Evolutionary conservation across 352 stramenopile species (phyloP).

Genomic region (Globisporangium irregulare): DNA sequence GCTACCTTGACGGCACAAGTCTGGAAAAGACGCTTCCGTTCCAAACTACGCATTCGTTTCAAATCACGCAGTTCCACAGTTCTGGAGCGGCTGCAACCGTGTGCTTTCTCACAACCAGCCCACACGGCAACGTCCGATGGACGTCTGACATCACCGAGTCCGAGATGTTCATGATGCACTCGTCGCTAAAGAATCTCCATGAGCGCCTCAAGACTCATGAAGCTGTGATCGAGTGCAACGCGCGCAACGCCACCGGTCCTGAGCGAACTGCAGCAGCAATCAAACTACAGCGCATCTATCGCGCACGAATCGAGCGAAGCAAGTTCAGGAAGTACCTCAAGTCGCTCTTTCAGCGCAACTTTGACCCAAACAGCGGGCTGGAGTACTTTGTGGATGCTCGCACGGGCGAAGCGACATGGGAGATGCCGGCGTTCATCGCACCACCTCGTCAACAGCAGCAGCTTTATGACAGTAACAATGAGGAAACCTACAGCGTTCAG

Average conservation of each 20-base stretch:
- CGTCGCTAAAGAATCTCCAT: constrained; percentile 41
- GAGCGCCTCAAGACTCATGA: constrained; percentile 17
- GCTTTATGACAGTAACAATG: constrained; percentile 8
- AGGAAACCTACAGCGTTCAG: constrained; percentile 1
- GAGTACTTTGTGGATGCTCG: constrained; percentile 64
- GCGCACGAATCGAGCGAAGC: constrained; percentile 53
- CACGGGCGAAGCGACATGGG: constrained; percentile 62
- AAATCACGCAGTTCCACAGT: constrained; percentile 52
- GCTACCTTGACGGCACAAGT: constrained; percentile 58
- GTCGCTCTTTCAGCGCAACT: constrained; percentile 50
- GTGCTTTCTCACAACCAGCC: constrained; percentile 36
- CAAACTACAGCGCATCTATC: constrained; percentile 71
- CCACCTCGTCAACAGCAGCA: constrained; percentile 9
- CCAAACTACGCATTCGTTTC: constrained; percentile 44
- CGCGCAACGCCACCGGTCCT: constrained; percentile 56
- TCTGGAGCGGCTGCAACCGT: constrained; percentile 32
- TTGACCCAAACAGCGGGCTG: constrained; percentile 40
- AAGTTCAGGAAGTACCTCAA: constrained; percentile 57
- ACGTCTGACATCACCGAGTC: constrained; percentile 47
- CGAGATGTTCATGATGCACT: constrained; percentile 56
- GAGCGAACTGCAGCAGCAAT: constrained; percentile 55
- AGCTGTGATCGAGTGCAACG: constrained; percentile 32
- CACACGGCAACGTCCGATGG: constrained; percentile 34
- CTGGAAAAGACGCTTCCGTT: constrained; percentile 45
- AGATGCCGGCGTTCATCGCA: constrained; percentile 29